Conservation (phyloP, 2,329 filamentous ascomycete species). For the Akanthomyces muscarius region DNA sequence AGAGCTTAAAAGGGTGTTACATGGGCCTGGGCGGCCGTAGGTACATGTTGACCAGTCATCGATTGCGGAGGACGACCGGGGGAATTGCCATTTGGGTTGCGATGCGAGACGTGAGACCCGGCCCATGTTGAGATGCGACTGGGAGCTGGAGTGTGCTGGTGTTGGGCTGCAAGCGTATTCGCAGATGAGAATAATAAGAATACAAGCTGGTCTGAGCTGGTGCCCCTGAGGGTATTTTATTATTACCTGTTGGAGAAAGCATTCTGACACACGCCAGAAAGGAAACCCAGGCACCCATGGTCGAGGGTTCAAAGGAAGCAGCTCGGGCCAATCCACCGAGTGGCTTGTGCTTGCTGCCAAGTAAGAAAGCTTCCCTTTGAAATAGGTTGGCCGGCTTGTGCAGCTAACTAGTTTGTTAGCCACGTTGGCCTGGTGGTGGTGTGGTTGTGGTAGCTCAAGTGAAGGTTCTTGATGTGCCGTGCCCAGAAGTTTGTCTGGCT, state of each 20-base stretch:
- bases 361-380: background rate
- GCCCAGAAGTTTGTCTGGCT: background rate
- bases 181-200: conserved; percentile 5
- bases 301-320: background rate
- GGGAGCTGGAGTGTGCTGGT: background rate
- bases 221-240: background rate
- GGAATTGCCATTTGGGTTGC: background rate
- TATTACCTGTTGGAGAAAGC: background rate
- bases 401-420: background rate
- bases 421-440: background rate
- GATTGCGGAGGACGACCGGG: background rate
- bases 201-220: background rate
- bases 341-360: conserved; percentile 12
- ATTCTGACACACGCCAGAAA: background rate
- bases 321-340: conserved; percentile 7
- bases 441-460: conserved; percentile 1
- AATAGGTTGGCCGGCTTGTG: background rate
- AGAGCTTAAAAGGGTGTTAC: conserved; percentile 2
- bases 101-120: background rate
- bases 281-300: background rate
- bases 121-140: background rate
- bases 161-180: background rate
- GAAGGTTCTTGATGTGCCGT: background rate
- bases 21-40: background rate
- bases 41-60: background rate